phyloP scores from a whole-genome alignment of 441 rosid species.

The Breynia disticha region DNA sequence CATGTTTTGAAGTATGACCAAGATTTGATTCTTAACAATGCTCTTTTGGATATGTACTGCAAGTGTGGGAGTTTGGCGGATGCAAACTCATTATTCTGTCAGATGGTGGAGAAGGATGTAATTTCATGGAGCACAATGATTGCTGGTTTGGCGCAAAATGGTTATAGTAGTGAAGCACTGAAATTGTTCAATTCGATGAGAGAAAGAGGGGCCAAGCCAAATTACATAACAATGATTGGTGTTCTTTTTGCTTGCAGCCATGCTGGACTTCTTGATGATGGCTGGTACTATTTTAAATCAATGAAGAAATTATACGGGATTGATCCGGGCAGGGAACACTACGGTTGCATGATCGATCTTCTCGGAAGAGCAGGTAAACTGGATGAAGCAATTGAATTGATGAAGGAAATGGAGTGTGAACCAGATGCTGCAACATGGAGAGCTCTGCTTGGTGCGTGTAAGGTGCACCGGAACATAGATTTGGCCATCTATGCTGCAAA shows the following conservation, averaged over 20 bases:
- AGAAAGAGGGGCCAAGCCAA: constrained; percentile 39
- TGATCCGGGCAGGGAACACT: constrained; percentile 62
- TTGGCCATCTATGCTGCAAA: constrained; percentile 47
- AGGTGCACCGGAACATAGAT: constrained; percentile 45
- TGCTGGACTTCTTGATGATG: constrained; percentile 56
- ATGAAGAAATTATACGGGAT: constrained; percentile 56
- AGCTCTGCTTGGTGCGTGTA: constrained; percentile 57
- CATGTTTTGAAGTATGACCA: constrained; percentile 54
- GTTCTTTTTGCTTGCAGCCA: constrained; percentile 78
- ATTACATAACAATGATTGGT: constrained; percentile 48
- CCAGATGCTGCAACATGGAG: constrained; percentile 75
- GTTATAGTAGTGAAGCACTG: constrained; percentile 56
- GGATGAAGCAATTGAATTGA: constrained; percentile 41
- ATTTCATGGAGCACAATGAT: constrained; percentile 80
- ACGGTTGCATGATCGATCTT: constrained; percentile 71
- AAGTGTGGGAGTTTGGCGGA: constrained; percentile 70
- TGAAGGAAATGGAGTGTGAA: constrained; percentile 50
- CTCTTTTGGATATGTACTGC: constrained; percentile 75
- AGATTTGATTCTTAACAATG: constrained; percentile 62
- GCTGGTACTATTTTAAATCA: constrained; percentile 50
- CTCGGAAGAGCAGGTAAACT: constrained; percentile 67
- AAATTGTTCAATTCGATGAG: constrained; percentile 46
- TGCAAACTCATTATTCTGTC: constrained; percentile 37
- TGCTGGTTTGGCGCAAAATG: constrained; percentile 64
- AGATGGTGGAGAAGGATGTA: constrained; percentile 53